Evolutionary conservation across 2,329 filamentous ascomycete species (phyloP), one percentile per base, ranked within the genome.

Genomic region (Calonectria pteridis): DNA sequence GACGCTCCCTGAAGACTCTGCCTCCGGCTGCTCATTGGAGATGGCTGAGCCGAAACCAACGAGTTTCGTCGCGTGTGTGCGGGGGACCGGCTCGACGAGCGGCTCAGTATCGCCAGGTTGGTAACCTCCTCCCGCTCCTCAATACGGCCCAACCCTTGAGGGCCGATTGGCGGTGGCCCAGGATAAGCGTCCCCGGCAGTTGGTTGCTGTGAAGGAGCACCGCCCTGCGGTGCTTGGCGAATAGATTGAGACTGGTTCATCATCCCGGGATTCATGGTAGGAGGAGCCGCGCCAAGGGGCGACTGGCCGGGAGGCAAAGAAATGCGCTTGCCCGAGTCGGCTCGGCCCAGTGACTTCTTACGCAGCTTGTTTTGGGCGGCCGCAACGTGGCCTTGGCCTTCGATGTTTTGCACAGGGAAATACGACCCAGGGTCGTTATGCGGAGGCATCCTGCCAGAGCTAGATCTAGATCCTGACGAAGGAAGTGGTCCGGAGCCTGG

Each of bases 91-190:
- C 71, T 79, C 2, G 79, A 78, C 5, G 79, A 77, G 2, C 75
- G 73, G 23, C 76, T 79, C 13, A 73, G 71, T 29, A 72, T 67
- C 29, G 73, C 69, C 29, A 55, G n/a, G 20, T 71, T 55, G 3
- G 73, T n/a, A 14, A 66, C 71, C 59, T 81, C 79, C 2, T 81
- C 78, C 3, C 78, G 74, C 64, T 82, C 81, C 40, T 81, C 79
- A 16, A 81, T 82, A 9, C 79, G 76, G 4, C 69, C 72, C 0
- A 81, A 68, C n/a, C 68, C 58, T 40, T 76, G 77, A 50, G 77
- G 77, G 20, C 35, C 40, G 35, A 71, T 23, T 6, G 69, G 69
- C 6, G 69, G 59, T 9, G 58, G 28, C 6, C 46, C 49, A 13
- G 49, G 58, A 20, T 64, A 55, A 20, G 67, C 43, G 9, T 50